phyloP scores from a whole-genome alignment of 768 basidiomycete genomes.

The Termitomyces eurrhizus region DNA sequence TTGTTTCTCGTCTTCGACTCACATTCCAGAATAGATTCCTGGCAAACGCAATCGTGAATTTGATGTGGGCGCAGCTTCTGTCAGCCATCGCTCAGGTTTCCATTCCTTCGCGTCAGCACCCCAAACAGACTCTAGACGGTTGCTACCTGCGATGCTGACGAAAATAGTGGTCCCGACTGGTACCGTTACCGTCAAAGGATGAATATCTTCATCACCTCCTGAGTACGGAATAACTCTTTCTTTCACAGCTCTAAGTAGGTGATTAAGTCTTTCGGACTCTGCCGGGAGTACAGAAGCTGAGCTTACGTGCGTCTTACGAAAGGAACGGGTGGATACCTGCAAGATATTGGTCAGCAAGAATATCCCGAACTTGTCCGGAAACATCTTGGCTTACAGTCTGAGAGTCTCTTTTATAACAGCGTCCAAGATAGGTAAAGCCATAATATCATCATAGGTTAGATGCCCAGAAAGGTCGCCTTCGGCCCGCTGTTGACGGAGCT shows the following conservation, averaged over 20 bases:
- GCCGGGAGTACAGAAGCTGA: not conserved
- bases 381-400: conserved; percentile 28
- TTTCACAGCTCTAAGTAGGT: conserved; percentile 31
- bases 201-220: conserved; percentile 15
- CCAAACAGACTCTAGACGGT: conserved; percentile 48
- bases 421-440: conserved; percentile 36
- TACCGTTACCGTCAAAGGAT: conserved; percentile 32
- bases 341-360: not conserved
- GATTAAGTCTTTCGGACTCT: not conserved
- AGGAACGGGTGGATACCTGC: conserved; percentile 42
- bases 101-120: conserved; percentile 45
- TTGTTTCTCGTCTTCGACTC: conserved; percentile 19
- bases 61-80: conserved; percentile 11
- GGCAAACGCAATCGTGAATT: conserved; percentile 30
- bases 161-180: conserved; percentile 47
- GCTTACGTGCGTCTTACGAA: conserved; percentile 43
- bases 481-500: conserved; percentile 17
- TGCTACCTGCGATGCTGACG: conserved; percentile 42
- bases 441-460: conserved; percentile 33
- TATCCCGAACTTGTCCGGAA: not conserved
- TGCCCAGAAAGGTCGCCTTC: conserved; percentile 14
- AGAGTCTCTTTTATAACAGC: conserved; percentile 46
- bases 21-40: conserved; percentile 50
- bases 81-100: conserved; percentile 52
- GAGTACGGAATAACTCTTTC: conserved; percentile 41